Percentiles rank a stretch among this genome's conserved stretches.
Evolutionary conservation across 169 alveolate species (phyloP).

Genomic region (Amoebophrya sp.): DNA sequence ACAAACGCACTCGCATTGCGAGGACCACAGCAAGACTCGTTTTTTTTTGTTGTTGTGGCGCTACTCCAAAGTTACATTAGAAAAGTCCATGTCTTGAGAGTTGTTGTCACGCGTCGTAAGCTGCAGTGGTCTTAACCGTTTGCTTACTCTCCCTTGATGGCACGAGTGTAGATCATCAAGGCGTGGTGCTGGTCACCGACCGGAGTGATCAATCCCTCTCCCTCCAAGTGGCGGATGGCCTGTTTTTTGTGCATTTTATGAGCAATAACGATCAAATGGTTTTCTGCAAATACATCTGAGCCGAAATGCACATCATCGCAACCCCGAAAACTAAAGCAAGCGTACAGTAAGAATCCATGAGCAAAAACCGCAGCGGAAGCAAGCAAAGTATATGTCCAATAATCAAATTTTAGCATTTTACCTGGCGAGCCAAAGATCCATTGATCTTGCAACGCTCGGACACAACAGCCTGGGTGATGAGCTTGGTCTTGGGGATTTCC

Average conservation of each 20-base stretch:
- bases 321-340: too few relatives aligned
- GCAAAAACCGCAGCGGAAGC: too few relatives aligned
- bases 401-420: too few relatives aligned
- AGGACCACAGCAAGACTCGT: not conserved
- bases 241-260: not conserved
- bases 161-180: conserved; percentile 48
- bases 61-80: not conserved
- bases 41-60: not conserved
- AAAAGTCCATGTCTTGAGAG: not conserved
- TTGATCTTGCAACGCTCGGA: conserved; percentile 78
- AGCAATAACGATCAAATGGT: too few relatives aligned
- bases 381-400: too few relatives aligned
- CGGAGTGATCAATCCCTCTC: conserved; percentile 40
- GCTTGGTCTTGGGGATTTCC: conserved; percentile 82
- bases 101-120: not conserved
- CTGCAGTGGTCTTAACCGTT: not conserved
- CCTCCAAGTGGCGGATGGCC: conserved; percentile 49
- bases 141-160: not conserved
- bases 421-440: conserved; percentile 42
- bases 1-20: not conserved
- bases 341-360: too few relatives aligned
- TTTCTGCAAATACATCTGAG: too few relatives aligned
- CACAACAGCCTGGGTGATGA: conserved; percentile 81
- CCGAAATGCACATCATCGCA: too few relatives aligned
- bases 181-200: conserved; percentile 55